Conservation (phyloP, 257 asterid species). For the Solanum lignicaule region DNA sequence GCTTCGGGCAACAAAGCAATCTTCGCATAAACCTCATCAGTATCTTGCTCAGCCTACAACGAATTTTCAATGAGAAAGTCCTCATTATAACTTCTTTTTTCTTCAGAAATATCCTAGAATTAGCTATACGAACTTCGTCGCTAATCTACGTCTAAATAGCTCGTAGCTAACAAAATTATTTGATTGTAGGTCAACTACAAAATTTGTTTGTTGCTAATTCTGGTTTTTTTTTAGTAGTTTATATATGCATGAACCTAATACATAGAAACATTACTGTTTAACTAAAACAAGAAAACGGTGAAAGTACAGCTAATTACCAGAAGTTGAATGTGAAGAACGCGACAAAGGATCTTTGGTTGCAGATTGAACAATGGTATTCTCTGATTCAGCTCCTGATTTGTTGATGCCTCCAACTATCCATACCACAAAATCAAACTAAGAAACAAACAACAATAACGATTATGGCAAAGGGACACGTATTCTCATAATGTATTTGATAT, state of each 20-base stretch:
- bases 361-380: constrained; percentile 68
- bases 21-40: constrained; percentile 44
- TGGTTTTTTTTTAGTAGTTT: too few species aligned
- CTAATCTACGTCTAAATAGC: not conserved
- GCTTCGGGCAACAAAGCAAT: constrained; percentile 36
- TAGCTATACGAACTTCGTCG: not conserved
- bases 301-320: constrained; percentile 29
- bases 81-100: not conserved
- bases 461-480: not conserved
- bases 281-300: not conserved
- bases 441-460: not conserved
- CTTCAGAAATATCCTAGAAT: not conserved
- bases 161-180: not conserved
- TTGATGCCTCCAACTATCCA: constrained; percentile 87
- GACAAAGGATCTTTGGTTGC: constrained; percentile 78
- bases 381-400: constrained; percentile 74
- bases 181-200: not conserved
- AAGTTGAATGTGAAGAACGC: constrained; percentile 49
- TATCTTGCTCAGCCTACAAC: constrained; percentile 36
- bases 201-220: not conserved
- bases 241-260: too few species aligned
- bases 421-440: not conserved
- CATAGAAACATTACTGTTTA: not conserved
- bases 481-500: too few species aligned
- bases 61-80: not conserved